Evolutionary conservation across 495 filamentous ascomycete species (phyloP).

Genomic region (Penicillium dipodomyicola): DNA sequence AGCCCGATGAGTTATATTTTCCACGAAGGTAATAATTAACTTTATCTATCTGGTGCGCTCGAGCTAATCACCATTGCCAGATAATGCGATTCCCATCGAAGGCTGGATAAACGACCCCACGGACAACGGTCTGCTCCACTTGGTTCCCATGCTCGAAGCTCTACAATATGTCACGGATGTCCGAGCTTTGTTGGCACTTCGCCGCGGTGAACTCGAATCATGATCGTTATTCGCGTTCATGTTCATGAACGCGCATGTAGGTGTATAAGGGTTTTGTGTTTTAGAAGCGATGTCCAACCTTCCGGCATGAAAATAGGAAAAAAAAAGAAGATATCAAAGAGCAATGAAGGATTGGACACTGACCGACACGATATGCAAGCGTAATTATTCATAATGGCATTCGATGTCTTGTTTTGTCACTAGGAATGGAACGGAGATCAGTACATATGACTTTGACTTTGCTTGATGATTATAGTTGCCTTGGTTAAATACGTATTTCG

Average conservation of each 20-base stretch:
- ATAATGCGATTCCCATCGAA: slow-evolving; percentile 38
- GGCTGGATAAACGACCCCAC: slow-evolving; percentile 43
- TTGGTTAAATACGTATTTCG: background rate
- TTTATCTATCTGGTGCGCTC: slow-evolving; percentile 5
- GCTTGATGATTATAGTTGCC: background rate
- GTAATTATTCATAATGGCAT: slow-evolving; percentile 14
- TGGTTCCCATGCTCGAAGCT: slow-evolving; percentile 91
- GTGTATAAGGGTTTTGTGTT: slow-evolving; percentile 24
- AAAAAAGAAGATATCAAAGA: slow-evolving; percentile 2
- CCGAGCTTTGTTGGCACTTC: slow-evolving; percentile 78
- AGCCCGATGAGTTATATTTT: slow-evolving; percentile 98
- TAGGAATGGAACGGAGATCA: slow-evolving; percentile 6
- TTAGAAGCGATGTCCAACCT: slow-evolving; percentile 19
- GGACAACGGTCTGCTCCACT: slow-evolving; percentile 88
- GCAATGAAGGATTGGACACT: background rate
- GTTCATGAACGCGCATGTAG: slow-evolving; percentile 20
- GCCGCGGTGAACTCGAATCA: slow-evolving; percentile 71
- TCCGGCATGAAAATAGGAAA: slow-evolving; percentile 12
- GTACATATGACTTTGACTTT: slow-evolving; percentile 6
- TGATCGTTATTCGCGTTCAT: slow-evolving; percentile 22
- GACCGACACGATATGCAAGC: slow-evolving; percentile 7
- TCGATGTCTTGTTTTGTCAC: background rate
- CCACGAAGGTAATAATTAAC: slow-evolving; percentile 72
- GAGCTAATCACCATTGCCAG: slow-evolving; percentile 20
- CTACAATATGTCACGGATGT: slow-evolving; percentile 96